These are phyloP conservation scores for Ensete ventricosum DNA, from an alignment of 176 grass and related monocot species.

Conservation along the genomic window DNA sequence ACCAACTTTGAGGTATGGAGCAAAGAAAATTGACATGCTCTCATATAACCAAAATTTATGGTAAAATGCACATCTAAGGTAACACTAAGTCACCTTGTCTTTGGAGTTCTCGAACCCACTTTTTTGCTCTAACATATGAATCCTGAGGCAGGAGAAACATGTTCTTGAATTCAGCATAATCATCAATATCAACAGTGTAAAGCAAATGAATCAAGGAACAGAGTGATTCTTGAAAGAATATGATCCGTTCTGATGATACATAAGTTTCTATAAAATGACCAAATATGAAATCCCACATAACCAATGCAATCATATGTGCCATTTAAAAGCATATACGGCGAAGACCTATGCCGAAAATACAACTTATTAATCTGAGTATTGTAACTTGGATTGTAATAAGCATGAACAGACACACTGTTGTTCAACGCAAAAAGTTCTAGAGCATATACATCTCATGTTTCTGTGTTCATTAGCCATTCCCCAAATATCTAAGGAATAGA, in stretches of 20 bases:
- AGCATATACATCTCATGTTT: neutral
- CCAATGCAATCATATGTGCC: no score
- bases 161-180: no score
- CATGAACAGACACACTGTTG: neutral
- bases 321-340: no score
- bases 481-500: neutral
- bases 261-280: neutral
- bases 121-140: neutral
- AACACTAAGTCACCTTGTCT: neutral
- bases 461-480: neutral
- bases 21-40: neutral
- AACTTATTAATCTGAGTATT: neutral
- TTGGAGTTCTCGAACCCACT: constrained; percentile 14
- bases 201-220: no score
- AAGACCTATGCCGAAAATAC: neutral
- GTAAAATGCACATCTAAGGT: neutral
- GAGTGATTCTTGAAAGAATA: neutral
- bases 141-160: neutral
- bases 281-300: neutral
- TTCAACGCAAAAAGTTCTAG: neutral
- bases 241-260: neutral
- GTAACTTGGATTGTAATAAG: neutral
- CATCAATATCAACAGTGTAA: no score
- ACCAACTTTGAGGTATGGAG: neutral
- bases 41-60: neutral